phyloP scores from a whole-genome alignment of 441 rosid species.

The Arabidopsis lyrata region DNA sequence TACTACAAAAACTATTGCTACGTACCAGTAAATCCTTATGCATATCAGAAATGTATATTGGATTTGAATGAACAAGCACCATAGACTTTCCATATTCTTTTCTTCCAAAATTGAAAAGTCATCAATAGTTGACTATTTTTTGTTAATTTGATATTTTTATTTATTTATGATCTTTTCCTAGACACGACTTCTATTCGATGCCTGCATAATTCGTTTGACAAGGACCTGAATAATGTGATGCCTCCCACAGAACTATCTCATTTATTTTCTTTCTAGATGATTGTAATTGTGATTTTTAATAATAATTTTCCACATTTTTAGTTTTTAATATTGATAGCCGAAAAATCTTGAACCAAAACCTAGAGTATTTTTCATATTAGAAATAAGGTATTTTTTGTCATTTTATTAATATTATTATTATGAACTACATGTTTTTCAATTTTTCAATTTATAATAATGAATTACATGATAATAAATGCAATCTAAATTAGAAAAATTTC shows the following conservation, averaged over 20 bases:
- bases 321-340: not conserved
- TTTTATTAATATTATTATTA: too few species aligned
- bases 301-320: not conserved
- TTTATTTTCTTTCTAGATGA: not conserved
- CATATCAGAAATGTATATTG: not conserved
- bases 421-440: not conserved
- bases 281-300: not conserved
- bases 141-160: too few species aligned
- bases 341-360: not conserved
- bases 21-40: not conserved
- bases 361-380: not conserved
- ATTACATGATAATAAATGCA: not conserved
- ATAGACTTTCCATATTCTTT: not conserved
- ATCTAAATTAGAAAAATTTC: too few species aligned
- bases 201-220: constrained; percentile 23
- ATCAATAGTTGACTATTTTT: not conserved
- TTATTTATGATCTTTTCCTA: not conserved
- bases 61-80: not conserved
- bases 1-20: not conserved
- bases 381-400: too few species aligned
- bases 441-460: not conserved
- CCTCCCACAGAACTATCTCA: not conserved
- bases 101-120: not conserved
- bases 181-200: constrained; percentile 19
- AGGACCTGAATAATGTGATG: constrained; percentile 10